phyloP scores from a whole-genome alignment of 2,329 filamentous ascomycete genomes.

The Coleophoma cylindrospora region DNA sequence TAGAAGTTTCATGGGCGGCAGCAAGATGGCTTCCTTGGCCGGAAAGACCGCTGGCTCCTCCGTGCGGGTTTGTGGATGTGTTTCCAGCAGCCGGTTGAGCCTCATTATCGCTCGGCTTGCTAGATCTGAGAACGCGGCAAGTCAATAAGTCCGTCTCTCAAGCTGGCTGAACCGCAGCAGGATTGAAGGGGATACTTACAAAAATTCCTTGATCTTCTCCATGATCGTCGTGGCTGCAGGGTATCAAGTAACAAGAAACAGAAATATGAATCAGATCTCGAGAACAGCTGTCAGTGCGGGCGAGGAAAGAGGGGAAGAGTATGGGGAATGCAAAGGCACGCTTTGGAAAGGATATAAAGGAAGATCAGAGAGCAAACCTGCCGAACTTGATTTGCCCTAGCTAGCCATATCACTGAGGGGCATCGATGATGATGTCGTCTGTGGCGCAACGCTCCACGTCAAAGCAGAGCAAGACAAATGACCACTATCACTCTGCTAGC shows the following conservation, averaged over 20 bases:
- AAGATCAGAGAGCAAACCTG: neutral
- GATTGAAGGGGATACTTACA: constrained; percentile 14
- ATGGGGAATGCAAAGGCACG: neutral
- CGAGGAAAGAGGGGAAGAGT: neutral
- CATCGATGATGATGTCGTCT: neutral
- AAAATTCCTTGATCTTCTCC: constrained; percentile 27
- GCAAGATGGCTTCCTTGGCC: constrained; percentile 2
- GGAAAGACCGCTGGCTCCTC: neutral
- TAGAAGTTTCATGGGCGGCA: neutral
- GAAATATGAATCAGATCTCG: neutral
- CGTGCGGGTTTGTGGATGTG: neutral
- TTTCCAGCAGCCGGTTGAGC: constrained; percentile 17
- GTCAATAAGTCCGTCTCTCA: neutral
- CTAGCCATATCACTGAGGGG: neutral
- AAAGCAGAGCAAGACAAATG: neutral
- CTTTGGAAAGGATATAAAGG: too few relatives aligned
- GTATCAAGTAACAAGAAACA: constrained; percentile 2
- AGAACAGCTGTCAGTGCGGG: neutral
- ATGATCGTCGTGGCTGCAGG: constrained; percentile 16
- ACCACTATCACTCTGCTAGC: neutral
- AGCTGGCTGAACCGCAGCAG: neutral
- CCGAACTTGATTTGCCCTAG: neutral
- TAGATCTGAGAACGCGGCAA: constrained; percentile 10
- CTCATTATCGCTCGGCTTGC: constrained; percentile 19
- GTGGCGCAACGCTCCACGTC: neutral